Percentiles rank a stretch among this genome's conserved stretches.
These are phyloP conservation scores for Leccinum ochraceum DNA, from an alignment of 768 basidiomycete genomes.

Conservation along the genomic window DNA sequence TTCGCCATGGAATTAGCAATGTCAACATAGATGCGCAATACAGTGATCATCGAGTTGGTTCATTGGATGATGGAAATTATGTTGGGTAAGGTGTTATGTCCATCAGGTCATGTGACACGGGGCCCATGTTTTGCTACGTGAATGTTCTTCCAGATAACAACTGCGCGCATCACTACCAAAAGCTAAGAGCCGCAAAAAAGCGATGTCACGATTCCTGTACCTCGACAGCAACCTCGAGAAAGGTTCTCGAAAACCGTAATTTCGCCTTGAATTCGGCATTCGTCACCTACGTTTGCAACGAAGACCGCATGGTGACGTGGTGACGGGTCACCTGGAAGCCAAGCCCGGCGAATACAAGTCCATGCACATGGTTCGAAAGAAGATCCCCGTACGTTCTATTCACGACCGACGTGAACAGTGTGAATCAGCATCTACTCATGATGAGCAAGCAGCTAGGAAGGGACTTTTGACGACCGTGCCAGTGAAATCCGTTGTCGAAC, in stretches of 20 bases:
- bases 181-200: conserved; percentile 18
- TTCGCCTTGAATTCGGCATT: conserved; percentile 49
- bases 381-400: conserved; percentile 22
- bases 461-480: background rate
- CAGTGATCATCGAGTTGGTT: no score
- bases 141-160: no score
- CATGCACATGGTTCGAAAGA: conserved; percentile 45
- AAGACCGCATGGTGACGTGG: conserved; percentile 35
- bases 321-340: conserved; percentile 54
- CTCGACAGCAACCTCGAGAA: conserved; percentile 46
- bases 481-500: background rate
- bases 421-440: no score
- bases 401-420: no score
- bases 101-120: background rate
- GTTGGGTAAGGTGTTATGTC: background rate
- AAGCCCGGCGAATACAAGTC: conserved; percentile 47
- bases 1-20: no score
- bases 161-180: background rate
- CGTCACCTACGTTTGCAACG: conserved; percentile 45
- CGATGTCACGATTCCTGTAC: conserved; percentile 41
- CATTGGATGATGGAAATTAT: background rate
- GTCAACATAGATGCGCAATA: no score
- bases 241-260: conserved; percentile 47
- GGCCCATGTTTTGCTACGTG: no score
- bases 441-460: background rate